Conservation (phyloP, 495 filamentous ascomycete genomes). For the Neurospora sp. region DNA sequence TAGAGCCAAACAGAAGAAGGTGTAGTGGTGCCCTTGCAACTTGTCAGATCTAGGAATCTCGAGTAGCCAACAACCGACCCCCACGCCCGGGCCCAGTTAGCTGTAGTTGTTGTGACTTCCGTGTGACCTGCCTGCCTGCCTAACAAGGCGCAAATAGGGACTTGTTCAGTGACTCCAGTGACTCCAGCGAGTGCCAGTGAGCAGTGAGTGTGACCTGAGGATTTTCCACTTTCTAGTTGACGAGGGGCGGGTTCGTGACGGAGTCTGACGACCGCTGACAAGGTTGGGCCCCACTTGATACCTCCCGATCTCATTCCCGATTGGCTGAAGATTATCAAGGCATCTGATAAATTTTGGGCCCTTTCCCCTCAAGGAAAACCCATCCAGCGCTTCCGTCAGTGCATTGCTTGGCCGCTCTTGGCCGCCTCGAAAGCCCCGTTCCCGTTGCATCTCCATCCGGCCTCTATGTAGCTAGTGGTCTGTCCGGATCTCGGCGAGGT, state of each 20-base stretch:
- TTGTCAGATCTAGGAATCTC: background rate
- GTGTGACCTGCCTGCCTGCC: background rate
- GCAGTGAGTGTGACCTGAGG: background rate
- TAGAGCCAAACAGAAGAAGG: background rate
- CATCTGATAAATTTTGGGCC: conserved; percentile 17
- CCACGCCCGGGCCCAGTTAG: background rate
- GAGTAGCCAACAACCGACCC: too few species aligned
- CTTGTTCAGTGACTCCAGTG: background rate
- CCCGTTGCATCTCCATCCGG: background rate
- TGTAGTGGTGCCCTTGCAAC: background rate
- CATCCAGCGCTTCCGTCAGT: background rate
- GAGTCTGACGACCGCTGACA: background rate
- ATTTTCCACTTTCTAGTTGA: background rate
- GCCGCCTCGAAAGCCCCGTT: background rate
- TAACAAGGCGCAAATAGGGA: background rate
- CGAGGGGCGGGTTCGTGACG: background rate
- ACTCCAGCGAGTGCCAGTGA: background rate
- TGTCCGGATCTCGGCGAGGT: background rate
- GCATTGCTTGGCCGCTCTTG: background rate
- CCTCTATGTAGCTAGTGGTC: background rate
- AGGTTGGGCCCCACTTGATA: background rate
- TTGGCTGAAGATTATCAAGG: conserved; percentile 23
- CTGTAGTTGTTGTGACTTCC: background rate
- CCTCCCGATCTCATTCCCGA: background rate
- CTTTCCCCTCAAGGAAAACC: background rate